Percentiles rank a stretch among this genome's conserved stretches.
Evolutionary conservation across 2,329 filamentous ascomycete genomes (phyloP).

Genomic region (Pezicula rhizophila): DNA sequence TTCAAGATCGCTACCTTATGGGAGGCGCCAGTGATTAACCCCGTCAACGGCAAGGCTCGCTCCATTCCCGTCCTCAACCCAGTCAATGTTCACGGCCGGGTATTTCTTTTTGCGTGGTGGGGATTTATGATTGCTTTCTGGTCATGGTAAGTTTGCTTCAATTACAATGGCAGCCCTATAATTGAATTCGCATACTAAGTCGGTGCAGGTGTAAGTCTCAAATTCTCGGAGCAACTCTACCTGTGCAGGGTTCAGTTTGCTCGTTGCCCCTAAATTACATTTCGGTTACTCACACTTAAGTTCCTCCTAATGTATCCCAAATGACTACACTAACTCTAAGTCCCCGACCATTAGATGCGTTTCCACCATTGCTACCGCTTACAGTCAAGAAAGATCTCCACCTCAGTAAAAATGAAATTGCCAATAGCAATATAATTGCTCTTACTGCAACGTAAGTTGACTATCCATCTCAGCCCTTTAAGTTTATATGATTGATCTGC

Average conservation of each 20-base stretch:
- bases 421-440: slow-evolving; percentile 84
- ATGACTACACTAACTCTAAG: no score
- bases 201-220: slow-evolving; percentile 44
- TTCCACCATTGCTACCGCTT: slow-evolving; percentile 73
- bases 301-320: no score
- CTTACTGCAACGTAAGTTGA: slow-evolving; percentile 55
- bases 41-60: slow-evolving; percentile 72
- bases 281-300: no score
- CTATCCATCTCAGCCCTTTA: background rate
- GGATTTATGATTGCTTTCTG: slow-evolving; percentile 82
- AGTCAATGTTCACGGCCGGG: slow-evolving; percentile 69
- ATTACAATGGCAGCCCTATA: slow-evolving; percentile 50
- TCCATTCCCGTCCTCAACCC: slow-evolving; percentile 74
- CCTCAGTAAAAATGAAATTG: slow-evolving; percentile 62
- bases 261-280: no score
- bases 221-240: no score
- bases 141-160: slow-evolving; percentile 66
- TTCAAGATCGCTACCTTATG: slow-evolving; percentile 17
- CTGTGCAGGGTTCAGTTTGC: no score
- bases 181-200: background rate
- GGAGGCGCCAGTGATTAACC: slow-evolving; percentile 66
- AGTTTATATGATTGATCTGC: slow-evolving; percentile 2
- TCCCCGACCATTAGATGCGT: slow-evolving; percentile 40
- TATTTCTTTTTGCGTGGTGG: slow-evolving; percentile 83
- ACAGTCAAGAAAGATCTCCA: slow-evolving; percentile 73